These are phyloP conservation scores for Sclerotinia sclerotiorum DNA, from an alignment of 2,329 filamentous ascomycete species.

Conservation along the genomic window DNA sequence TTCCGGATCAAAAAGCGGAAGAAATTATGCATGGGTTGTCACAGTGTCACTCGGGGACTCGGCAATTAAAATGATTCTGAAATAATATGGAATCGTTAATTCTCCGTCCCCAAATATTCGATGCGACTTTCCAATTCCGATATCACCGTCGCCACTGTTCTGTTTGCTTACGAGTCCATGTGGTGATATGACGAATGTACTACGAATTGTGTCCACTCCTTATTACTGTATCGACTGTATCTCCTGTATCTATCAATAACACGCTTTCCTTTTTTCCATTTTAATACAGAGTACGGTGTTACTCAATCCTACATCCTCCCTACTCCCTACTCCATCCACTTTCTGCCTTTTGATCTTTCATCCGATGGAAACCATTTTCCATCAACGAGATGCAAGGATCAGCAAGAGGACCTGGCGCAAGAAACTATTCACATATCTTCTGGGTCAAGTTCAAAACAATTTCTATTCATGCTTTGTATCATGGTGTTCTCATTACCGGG, in stretches of 20 bases:
- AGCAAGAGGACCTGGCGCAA: neutral
- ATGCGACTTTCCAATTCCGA: neutral
- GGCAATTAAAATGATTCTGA: no score
- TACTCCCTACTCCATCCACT: neutral
- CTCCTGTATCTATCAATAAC: no score
- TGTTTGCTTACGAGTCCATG: constrained; percentile 11
- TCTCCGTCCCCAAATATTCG: no score
- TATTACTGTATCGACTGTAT: neutral
- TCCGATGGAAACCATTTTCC: neutral
- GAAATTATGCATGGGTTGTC: no score
- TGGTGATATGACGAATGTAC: constrained; percentile 11
- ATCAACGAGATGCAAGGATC: neutral
- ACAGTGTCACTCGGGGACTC: no score
- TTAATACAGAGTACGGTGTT: no score
- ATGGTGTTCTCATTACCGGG: neutral
- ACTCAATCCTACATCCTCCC: no score
- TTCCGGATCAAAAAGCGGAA: no score
- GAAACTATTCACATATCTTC: constrained; percentile 2
- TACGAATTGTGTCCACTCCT: neutral
- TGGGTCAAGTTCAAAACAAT: constrained; percentile 2
- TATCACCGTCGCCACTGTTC: constrained; percentile 5
- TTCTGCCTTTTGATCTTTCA: neutral
- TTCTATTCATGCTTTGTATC: constrained; percentile 11
- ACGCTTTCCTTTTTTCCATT: no score
- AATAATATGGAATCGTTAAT: no score